Evolutionary conservation across 768 basidiomycete genomes (phyloP), one percentile per base, ranked within the genome.

Genomic region (Boletus vinaceobasis): DNA sequence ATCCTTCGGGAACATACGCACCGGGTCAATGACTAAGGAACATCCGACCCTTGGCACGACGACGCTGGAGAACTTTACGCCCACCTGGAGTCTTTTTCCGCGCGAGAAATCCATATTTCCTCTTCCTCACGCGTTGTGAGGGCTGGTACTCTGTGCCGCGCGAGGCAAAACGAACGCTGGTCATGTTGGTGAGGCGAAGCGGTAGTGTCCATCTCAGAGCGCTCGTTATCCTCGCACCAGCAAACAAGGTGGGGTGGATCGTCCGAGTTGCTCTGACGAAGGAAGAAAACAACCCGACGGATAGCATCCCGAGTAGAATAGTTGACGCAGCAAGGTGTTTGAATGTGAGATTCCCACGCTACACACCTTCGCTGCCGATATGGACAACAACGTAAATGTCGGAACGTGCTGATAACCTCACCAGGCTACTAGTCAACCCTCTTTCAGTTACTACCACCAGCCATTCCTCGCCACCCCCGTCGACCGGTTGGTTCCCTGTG

Each of bases 101-200:
- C 0, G 87, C 81, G 33, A 98, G 79, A 71, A 96, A 98, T 7
- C 95, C 95, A 67, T 92, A 90, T 68, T 88, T 93, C 62, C 93
- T 80, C 77, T 98, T 98, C 61, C 95, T 77, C 66, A 90, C 90
- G 39, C 94, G 81, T 71, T 96, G 93, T 0, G 90, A 93, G n/a
- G 95, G 95, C 69, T 98, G 95, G 64, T 98, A 98, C 72, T 95
- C 92, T n/a, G 84, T 81, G 42, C 95, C 95, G 42, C 84, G 82
- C 29, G 87, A 79, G 31, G 76, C 77, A 66, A 79, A 85, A 7
- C 93, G 85, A 14, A 70, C 57, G 48, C 57, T 43, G 7, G 60
- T 52, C 43, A 64, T 59, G 53, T 59, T 55, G 31, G 60, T 37
- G 48, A 62, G 36, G n/a, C 58, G 56, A 31, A 60, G 42, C 14